Evolutionary conservation across 306 rosid species (phyloP), one percentile per base, ranked within the genome.

Genomic region (Cicer arietinum): DNA sequence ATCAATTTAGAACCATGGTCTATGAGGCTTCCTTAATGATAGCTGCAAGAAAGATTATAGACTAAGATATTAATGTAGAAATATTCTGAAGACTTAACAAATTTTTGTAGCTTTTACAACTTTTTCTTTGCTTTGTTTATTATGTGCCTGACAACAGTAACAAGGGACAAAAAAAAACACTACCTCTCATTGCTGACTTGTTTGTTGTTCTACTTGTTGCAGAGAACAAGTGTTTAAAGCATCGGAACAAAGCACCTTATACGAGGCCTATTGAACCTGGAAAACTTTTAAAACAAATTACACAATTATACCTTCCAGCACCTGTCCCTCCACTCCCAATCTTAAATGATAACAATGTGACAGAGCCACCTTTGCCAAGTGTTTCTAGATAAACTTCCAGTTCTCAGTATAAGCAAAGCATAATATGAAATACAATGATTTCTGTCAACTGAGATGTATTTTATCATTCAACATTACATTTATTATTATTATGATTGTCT

Each of bases 351-450:
- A 53, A 3, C 2, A 90, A 89, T 66, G 91, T 94, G 77, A 13
- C 60, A 0, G 97, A 94, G 75, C 68, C 91, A 54, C 98, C 97
- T 45, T 77, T 94, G 84, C 90, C 98, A 30, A 10, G 83, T 17
- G 68, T 72, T 67, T 40, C 78, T 45, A 30, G 53, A 71, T 1
- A 16, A 41, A 2, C 1, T 20, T 51, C 69, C 77, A 30, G 37
- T 30, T 30, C 37, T 30, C 37, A 30, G 6, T 30, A 30, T 30
- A 30, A 30, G 4, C 37, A 30, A 30, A 30, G 37, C 37, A 30
- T 30, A 30, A 30, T 6, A 30, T 30, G 37, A 30, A 30, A 30
- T 30, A 30, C 37, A 63, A 14, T 18, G 61, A 44, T 43, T 53
- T 53, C 42, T 72, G 52, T 50, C 8, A n/a, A 10, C 0, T 25